Evolutionary conservation across 768 basidiomycete species (phyloP).

Genomic region (Collybiopsis luxurians): DNA sequence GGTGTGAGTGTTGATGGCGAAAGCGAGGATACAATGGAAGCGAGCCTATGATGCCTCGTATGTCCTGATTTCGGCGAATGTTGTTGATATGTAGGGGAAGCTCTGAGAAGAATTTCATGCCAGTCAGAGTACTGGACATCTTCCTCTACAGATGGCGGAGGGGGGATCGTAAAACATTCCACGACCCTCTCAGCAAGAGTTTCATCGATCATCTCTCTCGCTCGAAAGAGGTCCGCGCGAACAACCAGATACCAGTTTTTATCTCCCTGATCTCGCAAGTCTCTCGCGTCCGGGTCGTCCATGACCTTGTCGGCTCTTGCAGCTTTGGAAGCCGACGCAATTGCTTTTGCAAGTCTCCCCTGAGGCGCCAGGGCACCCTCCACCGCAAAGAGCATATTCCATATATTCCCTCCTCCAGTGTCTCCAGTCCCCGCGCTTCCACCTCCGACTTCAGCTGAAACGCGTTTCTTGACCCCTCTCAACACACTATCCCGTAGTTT

Average conservation of each 20-base stretch:
- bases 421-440: neutral
- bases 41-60: neutral
- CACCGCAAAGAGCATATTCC: conserved; percentile 66
- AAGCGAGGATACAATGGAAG: neutral
- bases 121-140: conserved; percentile 1
- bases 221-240: neutral
- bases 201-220: conserved; percentile 3
- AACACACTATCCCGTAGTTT: conserved; percentile 67
- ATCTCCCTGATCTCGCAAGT: conserved; percentile 75
- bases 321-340: neutral
- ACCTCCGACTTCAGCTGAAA: conserved; percentile 39
- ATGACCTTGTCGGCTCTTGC: neutral
- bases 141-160: neutral
- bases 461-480: conserved; percentile 69
- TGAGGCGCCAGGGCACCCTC: conserved; percentile 47
- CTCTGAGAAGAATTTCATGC: conserved; percentile 6
- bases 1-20: neutral
- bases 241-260: conserved; percentile 63
- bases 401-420: conserved; percentile 43
- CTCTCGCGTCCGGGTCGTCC: conserved; percentile 65
- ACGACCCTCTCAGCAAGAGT: conserved; percentile 2
- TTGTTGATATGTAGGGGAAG: neutral
- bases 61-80: neutral
- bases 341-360: neutral
- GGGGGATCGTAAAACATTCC: conserved; percentile 2